Conservation (phyloP, 2,329 filamentous ascomycete species). For the Trichoderma aggressivum region DNA sequence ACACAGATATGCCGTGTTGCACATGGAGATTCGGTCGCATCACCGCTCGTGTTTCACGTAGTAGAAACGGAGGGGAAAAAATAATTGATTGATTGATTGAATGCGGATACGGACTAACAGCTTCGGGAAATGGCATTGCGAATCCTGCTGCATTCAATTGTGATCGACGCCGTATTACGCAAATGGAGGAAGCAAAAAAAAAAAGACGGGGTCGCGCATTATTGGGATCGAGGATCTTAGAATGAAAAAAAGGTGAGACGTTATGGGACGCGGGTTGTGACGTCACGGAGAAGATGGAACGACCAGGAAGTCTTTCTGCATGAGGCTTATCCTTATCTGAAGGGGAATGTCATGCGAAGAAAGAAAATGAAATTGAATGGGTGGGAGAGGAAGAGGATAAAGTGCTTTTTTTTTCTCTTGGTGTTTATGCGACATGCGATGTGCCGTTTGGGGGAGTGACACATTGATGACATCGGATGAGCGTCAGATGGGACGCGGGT, state of each 20-base stretch:
- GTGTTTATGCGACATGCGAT: background rate
- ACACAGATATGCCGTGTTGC: background rate
- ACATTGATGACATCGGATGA: background rate
- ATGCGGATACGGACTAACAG: background rate
- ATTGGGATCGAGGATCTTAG: conserved; percentile 1
- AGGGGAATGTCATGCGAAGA: background rate
- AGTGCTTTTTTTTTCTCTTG: background rate
- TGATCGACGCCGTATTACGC: background rate
- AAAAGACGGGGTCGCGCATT: background rate
- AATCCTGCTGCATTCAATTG: background rate
- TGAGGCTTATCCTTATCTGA: background rate
- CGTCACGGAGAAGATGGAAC: background rate
- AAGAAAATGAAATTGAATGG: background rate
- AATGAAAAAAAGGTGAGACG: background rate
- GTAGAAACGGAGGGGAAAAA: background rate
- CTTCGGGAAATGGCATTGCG: background rate
- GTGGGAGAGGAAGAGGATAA: background rate
- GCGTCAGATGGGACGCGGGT: background rate
- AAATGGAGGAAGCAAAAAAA: background rate
- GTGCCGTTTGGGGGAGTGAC: background rate
- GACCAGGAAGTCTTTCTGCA: background rate
- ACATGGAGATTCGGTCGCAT: background rate
- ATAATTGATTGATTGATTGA: background rate
- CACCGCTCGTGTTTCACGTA: background rate
- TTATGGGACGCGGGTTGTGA: background rate